These are phyloP conservation scores for Priceomyces medius DNA, from an alignment of 805 yeast genomes.

Conservation along the genomic window DNA sequence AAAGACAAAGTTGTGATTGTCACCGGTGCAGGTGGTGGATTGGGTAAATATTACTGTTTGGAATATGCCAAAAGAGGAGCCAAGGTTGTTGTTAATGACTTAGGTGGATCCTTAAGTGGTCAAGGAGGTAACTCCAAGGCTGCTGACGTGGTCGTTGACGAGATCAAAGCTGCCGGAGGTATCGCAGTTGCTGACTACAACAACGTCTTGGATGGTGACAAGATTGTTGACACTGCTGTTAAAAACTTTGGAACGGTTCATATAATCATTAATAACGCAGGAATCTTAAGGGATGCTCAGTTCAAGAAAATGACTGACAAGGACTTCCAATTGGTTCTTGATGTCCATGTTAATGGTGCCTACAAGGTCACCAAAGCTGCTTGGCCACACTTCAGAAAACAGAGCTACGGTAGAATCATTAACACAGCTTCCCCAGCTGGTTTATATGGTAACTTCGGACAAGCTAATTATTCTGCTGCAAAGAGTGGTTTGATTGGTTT, in stretches of 20 bases:
- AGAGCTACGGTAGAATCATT: slow-evolving; percentile 82
- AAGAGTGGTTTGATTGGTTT: slow-evolving; percentile 87
- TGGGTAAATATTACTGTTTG: slow-evolving; percentile 84
- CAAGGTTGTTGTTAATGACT: slow-evolving; percentile 89
- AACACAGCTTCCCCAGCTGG: slow-evolving; percentile 99
- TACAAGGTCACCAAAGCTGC: slow-evolving; percentile 83
- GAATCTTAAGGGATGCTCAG: slow-evolving; percentile 84
- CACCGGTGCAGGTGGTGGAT: slow-evolving; percentile 98
- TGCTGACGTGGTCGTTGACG: slow-evolving; percentile 87
- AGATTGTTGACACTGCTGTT: slow-evolving; percentile 81
- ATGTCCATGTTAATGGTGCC: slow-evolving; percentile 89
- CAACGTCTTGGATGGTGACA: slow-evolving; percentile 82
- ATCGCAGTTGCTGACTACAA: slow-evolving; percentile 92
- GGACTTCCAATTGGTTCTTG: slow-evolving; percentile 75
- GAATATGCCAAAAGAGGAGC: slow-evolving; percentile 91
- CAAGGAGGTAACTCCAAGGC: slow-evolving; percentile 67
- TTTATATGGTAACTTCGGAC: slow-evolving; percentile 94
- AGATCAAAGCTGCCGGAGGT: slow-evolving; percentile 75
- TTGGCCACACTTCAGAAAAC: slow-evolving; percentile 85
- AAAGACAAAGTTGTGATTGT: slow-evolving; percentile 87
- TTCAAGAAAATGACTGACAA: slow-evolving; percentile 82
- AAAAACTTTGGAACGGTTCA: slow-evolving; percentile 87
- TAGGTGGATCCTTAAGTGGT: slow-evolving; percentile 82
- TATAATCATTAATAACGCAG: slow-evolving; percentile 89
- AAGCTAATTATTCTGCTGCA: slow-evolving; percentile 92